These are phyloP conservation scores for Eucalyptus curtisii DNA, from an alignment of 345 rosid genomes.

Conservation along the genomic window DNA sequence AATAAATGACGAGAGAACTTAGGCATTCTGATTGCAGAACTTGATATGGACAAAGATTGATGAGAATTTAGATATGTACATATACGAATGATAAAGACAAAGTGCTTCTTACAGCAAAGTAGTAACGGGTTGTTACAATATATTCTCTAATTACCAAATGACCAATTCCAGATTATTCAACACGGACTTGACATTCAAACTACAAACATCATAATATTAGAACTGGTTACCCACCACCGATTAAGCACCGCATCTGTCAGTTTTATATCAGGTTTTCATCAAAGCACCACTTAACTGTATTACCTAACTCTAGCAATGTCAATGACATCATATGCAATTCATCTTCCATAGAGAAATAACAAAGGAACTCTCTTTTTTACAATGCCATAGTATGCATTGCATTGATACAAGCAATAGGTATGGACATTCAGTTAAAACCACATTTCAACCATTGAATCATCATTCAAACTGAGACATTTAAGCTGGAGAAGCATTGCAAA, in stretches of 20 bases:
- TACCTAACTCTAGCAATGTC: background rate
- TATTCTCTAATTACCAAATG: background rate
- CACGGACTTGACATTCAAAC: background rate
- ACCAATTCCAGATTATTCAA: background rate
- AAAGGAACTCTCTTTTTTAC: no score
- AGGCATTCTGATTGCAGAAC: background rate
- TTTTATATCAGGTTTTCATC: background rate
- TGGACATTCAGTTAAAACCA: background rate
- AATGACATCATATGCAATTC: background rate
- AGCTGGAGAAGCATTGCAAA: background rate
- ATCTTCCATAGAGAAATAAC: background rate
- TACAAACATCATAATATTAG: background rate
- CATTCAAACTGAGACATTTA: background rate
- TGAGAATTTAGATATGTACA: background rate
- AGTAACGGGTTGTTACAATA: background rate
- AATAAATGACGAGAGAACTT: background rate
- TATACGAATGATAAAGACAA: background rate
- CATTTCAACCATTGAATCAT: background rate
- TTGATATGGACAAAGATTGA: background rate
- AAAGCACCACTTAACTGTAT: background rate
- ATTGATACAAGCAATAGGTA: background rate
- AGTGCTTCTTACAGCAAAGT: background rate
- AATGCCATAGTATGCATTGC: background rate
- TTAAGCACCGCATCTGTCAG: background rate
- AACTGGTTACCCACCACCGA: background rate